Base-by-base conservation (phyloP, 2,329 filamentous ascomycete genomes). In the Penicillium aurantiogriseum region DNA sequence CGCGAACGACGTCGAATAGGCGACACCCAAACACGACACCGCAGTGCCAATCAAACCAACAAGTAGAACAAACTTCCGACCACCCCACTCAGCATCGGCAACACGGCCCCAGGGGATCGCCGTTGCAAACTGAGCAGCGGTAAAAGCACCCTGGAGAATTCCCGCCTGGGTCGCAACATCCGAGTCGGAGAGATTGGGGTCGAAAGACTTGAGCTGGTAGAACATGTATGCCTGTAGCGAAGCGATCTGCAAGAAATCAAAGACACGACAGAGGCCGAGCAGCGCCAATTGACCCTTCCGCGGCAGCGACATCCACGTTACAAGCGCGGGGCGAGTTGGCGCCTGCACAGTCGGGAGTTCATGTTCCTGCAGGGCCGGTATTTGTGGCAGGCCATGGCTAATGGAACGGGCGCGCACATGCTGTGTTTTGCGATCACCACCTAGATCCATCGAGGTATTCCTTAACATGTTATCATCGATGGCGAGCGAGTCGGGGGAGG, bases 191-290 rank as follows among this genome's bases (percentile, higher is more conserved):
- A 81, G 73, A 27, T 71, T 78, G 31, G 77, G 76, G 10, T 88
- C 81, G 66, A 94, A 92, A 63, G 88, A 92, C 67, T 87, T 87
- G 36, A 95, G 82, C 71, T 92, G 90, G 71, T 92, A 94, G 76
- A 90, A 94, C 81, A 93, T 88, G 74, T 93, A 93, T 0, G 88
- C 83, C 59, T 76, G 74, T 53, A 76, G 55, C 17, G 74, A 74
- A 54, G 74, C 71, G 35, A 76, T 69, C 59, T 76, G 74, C 15
- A 76, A 59, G 55, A 76, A 76, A 52, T 76, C 74, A 51, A 76
- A 75, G 42, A 76, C 74, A 2, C 73, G 74, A 57, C 74, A 75
- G 4, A 76, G 67, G 25, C 72, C 73, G 11, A 76, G 63, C 23
- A 76, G 56, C 2, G 61, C 67, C 45, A 76, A 66, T 67, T 76